These are phyloP conservation scores for Chytriomyces sp. DNA, from an alignment of 192 early-diverging fungal genomes.

Conservation along the genomic window DNA sequence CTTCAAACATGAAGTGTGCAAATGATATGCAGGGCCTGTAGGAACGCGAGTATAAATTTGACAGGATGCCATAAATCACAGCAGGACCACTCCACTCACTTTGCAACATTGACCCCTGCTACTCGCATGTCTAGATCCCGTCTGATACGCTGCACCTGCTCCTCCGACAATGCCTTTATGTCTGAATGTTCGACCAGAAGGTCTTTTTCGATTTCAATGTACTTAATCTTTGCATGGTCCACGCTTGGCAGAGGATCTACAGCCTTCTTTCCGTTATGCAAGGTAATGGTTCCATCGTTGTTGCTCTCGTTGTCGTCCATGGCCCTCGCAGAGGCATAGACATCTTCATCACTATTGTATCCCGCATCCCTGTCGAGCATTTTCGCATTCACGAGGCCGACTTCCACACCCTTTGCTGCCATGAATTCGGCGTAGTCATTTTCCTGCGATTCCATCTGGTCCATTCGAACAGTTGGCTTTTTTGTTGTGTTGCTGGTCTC, in stretches of 20 bases:
- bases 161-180: slow-evolving; percentile 65
- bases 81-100: slow-evolving; percentile 4
- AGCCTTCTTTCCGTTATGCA: slow-evolving; percentile 57
- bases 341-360: slow-evolving; percentile 76
- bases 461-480: slow-evolving; percentile 18
- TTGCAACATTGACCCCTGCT: slow-evolving; percentile 64
- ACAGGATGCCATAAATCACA: no score
- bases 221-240: slow-evolving; percentile 71
- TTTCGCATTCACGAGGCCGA: slow-evolving; percentile 63
- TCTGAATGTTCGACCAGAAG: slow-evolving; percentile 82
- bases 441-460: slow-evolving; percentile 59
- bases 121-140: slow-evolving; percentile 69
- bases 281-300: slow-evolving; percentile 27
- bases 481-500: slow-evolving; percentile 55
- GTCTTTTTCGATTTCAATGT: slow-evolving; percentile 73
- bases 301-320: slow-evolving; percentile 46
- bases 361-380: slow-evolving; percentile 40
- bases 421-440: slow-evolving; percentile 65
- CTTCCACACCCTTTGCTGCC: slow-evolving; percentile 73
- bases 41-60: no score
- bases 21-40: slow-evolving; percentile 74
- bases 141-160: slow-evolving; percentile 60
- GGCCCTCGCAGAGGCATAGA: slow-evolving; percentile 79
- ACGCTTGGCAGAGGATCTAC: slow-evolving; percentile 70
- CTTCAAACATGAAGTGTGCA: slow-evolving; percentile 84